Base-by-base conservation (phyloP, 2,329 filamentous ascomycete species). In the Phyllosticta paracitricarpa region DNA sequence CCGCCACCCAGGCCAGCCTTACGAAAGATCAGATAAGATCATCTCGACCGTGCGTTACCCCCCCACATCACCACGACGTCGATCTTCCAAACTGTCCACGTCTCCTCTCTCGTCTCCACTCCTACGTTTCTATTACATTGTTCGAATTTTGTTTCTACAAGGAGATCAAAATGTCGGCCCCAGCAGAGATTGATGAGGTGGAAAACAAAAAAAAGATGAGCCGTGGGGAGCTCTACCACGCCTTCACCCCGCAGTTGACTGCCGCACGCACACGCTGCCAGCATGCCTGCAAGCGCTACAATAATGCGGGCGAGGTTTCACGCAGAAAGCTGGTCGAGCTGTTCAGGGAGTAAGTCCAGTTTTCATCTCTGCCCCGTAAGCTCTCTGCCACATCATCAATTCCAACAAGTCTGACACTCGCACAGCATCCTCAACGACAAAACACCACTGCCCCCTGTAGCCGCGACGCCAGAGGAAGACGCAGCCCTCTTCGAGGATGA, bases 151-250 rank as follows among this genome's bases (percentile, higher is more conserved):
- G 14, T 12, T 22, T 40, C 33, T 40, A 10, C 10, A 40, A 40
- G 14, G 14, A 17, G 10, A 7, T 14, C 14, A 48, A 48, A 17
- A 17, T 7, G 14, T n/a, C 14, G 1, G 40, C 40, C n/a, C 8
- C 19, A 51, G 55, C 55, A 35, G 26, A 12, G n/a, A 51, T 62
- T 14, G 56, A 62, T 24, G 60, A 62, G 25, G 59, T 25, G 30
- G 72, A 74, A 58, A 76, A 76, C 65, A 74, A 71, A 64, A 66
- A 68, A 53, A 71, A 69, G 54, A 90, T 89, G 86, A 73, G 76
- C 56, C 77, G 79, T 14, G 88, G 88, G 56, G 85, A 93, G 70
- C 80, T 93, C 10, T 92, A 91, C 72, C 82, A 85, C 66, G 84
- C 88, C 52, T 92, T 92, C 69, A 83, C 83, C 0, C 86, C 89